A percentile compares a stretch with the other conserved stretches of the same genome.
These are phyloP conservation scores for Centella asiatica DNA, from an alignment of 129 eudicot genomes.

Conservation along the genomic window DNA sequence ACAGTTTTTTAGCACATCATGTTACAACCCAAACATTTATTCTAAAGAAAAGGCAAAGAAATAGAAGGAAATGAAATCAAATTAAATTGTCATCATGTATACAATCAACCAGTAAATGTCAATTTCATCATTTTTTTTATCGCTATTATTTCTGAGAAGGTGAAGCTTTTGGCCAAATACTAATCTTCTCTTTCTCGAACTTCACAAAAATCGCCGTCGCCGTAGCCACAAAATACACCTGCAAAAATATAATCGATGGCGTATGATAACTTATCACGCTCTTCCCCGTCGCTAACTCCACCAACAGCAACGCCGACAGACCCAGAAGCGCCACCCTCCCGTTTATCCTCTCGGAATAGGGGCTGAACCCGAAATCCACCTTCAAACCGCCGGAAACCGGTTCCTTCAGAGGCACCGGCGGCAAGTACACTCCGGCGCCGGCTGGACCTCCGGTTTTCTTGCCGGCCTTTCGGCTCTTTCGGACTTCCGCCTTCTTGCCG, in stretches of 20 bases:
- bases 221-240: slow-evolving; percentile 82
- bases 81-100: no score
- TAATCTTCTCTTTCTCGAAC: slow-evolving; percentile 69
- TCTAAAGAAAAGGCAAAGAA: no score
- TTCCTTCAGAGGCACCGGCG: slow-evolving; percentile 74
- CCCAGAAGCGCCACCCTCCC: slow-evolving; percentile 79
- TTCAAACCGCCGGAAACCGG: slow-evolving; percentile 66
- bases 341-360: slow-evolving; percentile 76
- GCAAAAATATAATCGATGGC: slow-evolving; percentile 63
- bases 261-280: slow-evolving; percentile 70
- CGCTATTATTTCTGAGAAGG: neutral
- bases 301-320: slow-evolving; percentile 61
- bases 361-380: slow-evolving; percentile 94
- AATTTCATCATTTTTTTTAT: no score
- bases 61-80: no score
- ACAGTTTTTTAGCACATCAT: no score
- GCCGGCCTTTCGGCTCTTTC: slow-evolving; percentile 54
- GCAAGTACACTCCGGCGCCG: slow-evolving; percentile 44
- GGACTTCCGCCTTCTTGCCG: slow-evolving; percentile 80
- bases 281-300: slow-evolving; percentile 84
- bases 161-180: slow-evolving; percentile 60
- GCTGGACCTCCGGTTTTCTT: slow-evolving; percentile 40
- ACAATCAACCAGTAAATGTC: no score
- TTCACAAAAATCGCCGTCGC: slow-evolving; percentile 64
- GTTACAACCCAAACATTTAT: no score